Evolutionary conservation across 805 yeast genomes (phyloP).

Genomic region (Ogataea ramenticola): DNA sequence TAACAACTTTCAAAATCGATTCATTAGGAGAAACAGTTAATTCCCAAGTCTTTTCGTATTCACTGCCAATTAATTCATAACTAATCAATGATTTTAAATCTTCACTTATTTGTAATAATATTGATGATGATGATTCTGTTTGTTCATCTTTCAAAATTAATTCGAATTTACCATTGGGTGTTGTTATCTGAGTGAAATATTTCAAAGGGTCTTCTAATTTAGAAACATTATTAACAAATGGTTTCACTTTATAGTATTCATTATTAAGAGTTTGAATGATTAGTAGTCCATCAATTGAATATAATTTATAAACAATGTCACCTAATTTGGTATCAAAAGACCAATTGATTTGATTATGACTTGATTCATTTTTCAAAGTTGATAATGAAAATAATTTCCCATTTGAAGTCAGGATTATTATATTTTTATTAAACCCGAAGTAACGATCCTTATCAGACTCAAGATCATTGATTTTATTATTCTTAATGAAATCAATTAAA

Average conservation of each 20-base stretch:
- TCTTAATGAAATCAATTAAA: conserved; percentile 9
- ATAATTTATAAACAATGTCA: conserved; percentile 1
- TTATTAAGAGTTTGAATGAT: not conserved
- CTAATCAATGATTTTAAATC: conserved; percentile 10
- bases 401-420: conserved; percentile 33
- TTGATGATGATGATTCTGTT: no score
- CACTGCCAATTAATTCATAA: conserved; percentile 1
- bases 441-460: conserved; percentile 15
- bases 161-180: conserved; percentile 3
- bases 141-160: conserved; percentile 9
- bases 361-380: conserved; percentile 25
- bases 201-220: not conserved
- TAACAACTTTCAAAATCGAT: conserved; percentile 31
- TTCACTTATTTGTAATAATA: not conserved
- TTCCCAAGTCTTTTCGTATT: conserved; percentile 13
- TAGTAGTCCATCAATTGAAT: not conserved
- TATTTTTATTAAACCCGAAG: conserved; percentile 40
- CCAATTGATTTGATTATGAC: conserved; percentile 28
- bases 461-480: conserved; percentile 3
- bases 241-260: not conserved
- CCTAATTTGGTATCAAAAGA: conserved; percentile 8
- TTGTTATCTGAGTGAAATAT: conserved; percentile 4
- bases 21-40: conserved; percentile 17
- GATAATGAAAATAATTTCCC: conserved; percentile 39
- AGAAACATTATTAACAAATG: not conserved